Conservation (phyloP, 257 asterid species). For the Echium plantagineum region DNA sequence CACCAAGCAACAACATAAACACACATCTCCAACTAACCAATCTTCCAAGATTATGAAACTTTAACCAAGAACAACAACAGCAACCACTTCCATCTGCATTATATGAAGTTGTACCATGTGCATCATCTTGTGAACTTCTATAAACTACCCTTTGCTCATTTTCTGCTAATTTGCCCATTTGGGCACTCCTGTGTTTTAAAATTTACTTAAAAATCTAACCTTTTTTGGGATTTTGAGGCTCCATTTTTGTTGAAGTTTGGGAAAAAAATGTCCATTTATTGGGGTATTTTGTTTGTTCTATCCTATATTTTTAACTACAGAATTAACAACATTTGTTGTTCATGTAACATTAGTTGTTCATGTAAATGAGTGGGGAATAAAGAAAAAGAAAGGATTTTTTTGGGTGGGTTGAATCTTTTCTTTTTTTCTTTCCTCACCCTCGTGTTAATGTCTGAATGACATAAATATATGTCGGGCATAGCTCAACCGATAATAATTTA, state of each 20-base stretch:
- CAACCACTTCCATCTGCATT: slow-evolving; percentile 22
- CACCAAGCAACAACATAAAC: slow-evolving; percentile 44
- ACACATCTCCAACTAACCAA: slow-evolving; percentile 53
- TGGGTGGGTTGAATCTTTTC: too few relatives aligned
- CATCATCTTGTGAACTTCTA: slow-evolving; percentile 15
- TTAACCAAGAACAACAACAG: slow-evolving; percentile 23
- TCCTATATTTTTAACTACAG: not conserved
- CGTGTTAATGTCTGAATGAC: too few relatives aligned
- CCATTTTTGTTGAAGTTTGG: slow-evolving; percentile 38
- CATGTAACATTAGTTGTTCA: too few relatives aligned
- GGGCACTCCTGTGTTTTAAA: slow-evolving; percentile 7
- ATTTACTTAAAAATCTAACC: not conserved
- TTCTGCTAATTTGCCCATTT: slow-evolving; percentile 72
- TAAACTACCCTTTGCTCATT: slow-evolving; percentile 23
- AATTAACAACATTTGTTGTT: too few relatives aligned
- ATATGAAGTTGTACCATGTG: slow-evolving; percentile 24
- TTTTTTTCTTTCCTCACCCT: too few relatives aligned
- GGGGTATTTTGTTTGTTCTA: not conserved
- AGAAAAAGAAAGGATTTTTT: too few relatives aligned
- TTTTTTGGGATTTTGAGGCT: slow-evolving; percentile 14
- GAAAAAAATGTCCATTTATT: slow-evolving; percentile 17
- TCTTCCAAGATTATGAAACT: slow-evolving; percentile 22
- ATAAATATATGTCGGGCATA: too few relatives aligned
- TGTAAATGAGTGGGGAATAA: too few relatives aligned
- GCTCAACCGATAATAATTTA: too few relatives aligned